Evolutionary conservation across 73 alveolate genomes (phyloP).

Genomic region (Paramecium biaurelia): DNA sequence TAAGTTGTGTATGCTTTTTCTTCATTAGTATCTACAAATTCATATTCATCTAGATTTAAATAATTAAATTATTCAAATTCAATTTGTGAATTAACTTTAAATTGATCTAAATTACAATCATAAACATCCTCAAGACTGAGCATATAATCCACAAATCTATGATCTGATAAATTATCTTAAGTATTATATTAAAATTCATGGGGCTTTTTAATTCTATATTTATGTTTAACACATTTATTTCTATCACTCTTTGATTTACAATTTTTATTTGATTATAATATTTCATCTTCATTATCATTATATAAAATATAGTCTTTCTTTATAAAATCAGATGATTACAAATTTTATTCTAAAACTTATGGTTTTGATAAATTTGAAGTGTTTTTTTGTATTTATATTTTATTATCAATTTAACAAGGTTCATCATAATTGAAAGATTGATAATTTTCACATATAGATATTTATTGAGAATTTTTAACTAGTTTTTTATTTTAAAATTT

Average conservation of each 20-base stretch:
- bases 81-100: not conserved
- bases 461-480: not conserved
- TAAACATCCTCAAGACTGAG: not conserved
- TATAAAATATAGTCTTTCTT: not conserved
- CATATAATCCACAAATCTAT: not conserved
- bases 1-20: conserved; percentile 8
- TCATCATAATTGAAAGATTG: not conserved
- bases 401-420: not conserved
- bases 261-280: not conserved
- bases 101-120: not conserved
- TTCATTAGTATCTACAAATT: not conserved
- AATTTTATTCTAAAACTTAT: not conserved
- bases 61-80: not conserved
- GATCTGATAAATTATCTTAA: not conserved
- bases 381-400: not conserved
- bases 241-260: not conserved
- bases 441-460: not conserved
- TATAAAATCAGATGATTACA: not conserved
- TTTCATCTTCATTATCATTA: not conserved
- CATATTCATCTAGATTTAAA: not conserved
- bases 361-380: not conserved
- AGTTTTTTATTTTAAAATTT: not conserved
- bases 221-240: not conserved
- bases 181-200: not conserved
- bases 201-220: not conserved